These are phyloP conservation scores for Erodium texanum DNA, from an alignment of 441 rosid genomes.

Conservation along the genomic window DNA sequence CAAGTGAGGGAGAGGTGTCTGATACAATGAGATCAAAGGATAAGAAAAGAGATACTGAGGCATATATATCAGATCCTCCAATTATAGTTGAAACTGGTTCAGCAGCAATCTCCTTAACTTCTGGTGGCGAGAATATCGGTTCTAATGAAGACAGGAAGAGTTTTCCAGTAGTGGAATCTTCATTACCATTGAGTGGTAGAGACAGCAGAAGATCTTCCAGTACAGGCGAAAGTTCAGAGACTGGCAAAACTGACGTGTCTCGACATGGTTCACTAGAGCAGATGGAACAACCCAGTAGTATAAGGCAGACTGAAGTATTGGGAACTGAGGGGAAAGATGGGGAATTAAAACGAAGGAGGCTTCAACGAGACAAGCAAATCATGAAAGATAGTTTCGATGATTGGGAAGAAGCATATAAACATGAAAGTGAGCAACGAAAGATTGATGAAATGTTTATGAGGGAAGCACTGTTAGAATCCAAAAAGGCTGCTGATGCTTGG, in stretches of 20 bases:
- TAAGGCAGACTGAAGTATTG: conserved; percentile 32
- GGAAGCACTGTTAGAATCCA: conserved; percentile 88
- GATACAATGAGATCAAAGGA: conserved; percentile 23
- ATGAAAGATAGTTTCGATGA: conserved; percentile 74
- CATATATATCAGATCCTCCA: conserved; percentile 27
- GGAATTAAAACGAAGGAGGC: conserved; percentile 47
- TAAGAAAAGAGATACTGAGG: conserved; percentile 28
- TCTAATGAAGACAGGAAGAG: conserved; percentile 30
- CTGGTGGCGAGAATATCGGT: conserved; percentile 29
- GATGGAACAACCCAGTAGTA: conserved; percentile 5
- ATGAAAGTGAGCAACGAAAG: conserved; percentile 60
- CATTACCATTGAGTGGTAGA: conserved; percentile 33
- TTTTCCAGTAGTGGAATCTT: conserved; percentile 27
- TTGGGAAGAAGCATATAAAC: conserved; percentile 88
- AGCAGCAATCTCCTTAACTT: conserved; percentile 35
- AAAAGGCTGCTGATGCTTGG: conserved; percentile 92
- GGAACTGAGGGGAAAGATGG: conserved; percentile 32
- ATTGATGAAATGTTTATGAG: conserved; percentile 86
- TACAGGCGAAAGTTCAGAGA: conserved; percentile 33
- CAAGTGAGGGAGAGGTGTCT: conserved; percentile 33
- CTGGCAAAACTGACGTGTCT: conserved; percentile 16
- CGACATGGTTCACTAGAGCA: conserved; percentile 15
- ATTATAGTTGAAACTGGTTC: conserved; percentile 32
- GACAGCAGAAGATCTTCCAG: conserved; percentile 29
- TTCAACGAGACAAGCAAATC: conserved; percentile 66